Evolutionary conservation across 257 asterid species (phyloP), one percentile per base, ranked within the genome.

Genomic region (Ilex asprella): DNA sequence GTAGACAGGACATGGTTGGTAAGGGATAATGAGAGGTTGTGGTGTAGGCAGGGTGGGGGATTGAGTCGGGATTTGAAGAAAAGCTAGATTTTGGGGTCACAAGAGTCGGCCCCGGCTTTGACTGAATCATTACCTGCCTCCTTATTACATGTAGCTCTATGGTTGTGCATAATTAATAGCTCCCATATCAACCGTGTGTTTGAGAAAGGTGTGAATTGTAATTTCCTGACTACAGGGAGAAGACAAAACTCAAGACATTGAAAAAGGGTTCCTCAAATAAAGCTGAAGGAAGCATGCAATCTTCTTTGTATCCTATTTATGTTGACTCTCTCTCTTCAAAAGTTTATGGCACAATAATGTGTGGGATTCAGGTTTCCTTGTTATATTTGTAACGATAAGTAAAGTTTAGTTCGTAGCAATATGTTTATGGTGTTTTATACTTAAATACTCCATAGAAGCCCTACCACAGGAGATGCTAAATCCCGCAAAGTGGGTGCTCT

Each of bases 401-500:
- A n/a, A 11, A 2, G 43, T 50, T 21, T 52, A 16, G 11, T 50
- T 51, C 46, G 29, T 60, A 58, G 60, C 60, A 56, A 52, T 44
- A 31, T 57, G 29, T 30, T 65, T 32, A 71, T 49, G 67, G 53
- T 16, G 60, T 62, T 65, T 73, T 70, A 44, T 80, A 95, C 89
- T 88, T 86, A 76, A 81, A 44, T 61, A 59, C 21, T 61, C 65
- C 47, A 30, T 69, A 80, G 86, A 74, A 92, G 93, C 56, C 95
- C 96, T 64, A 75, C 83, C 58, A 60, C 74, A 63, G 92, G 73
- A 69, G 95, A 86, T 73, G 78, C 79, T 56, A 86, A 75, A 76
- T 41, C 89, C 65, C 88, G 79, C 66, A 85, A 54, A 72, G 35
- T 67, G 74, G 91, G 97, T 75, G 43, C 87, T 77, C 93, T 85